Percentiles rank a stretch among this genome's conserved stretches.
These are phyloP conservation scores for Diaporthe citrichinensis DNA, from an alignment of 2,329 filamentous ascomycete species.

Conservation along the genomic window DNA sequence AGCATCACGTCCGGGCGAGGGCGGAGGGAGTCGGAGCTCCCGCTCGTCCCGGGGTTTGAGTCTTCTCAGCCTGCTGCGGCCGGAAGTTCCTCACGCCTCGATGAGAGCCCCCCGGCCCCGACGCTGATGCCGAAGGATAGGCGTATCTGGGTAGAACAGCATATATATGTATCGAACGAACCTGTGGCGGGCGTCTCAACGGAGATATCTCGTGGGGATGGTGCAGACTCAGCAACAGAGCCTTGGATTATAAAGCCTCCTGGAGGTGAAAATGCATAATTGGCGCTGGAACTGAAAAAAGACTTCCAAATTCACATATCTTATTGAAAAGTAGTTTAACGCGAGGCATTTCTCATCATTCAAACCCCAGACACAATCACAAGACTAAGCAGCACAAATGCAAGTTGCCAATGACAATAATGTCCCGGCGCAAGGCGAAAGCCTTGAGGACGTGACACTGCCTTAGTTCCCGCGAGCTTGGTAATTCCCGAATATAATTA, in stretches of 20 bases:
- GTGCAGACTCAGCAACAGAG: not conserved
- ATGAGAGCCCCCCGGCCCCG: not conserved
- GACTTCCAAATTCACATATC: too few relatives aligned
- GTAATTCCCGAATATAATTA: too few relatives aligned
- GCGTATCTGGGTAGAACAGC: slow-evolving; percentile 27
- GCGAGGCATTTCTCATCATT: not conserved
- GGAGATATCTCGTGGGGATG: not conserved
- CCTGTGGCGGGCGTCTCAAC: not conserved
- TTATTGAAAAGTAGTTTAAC: not conserved
- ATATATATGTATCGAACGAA: slow-evolving; percentile 6
- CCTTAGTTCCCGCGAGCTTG: not conserved
- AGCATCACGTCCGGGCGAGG: not conserved
- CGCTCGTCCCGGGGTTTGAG: slow-evolving; percentile 3
- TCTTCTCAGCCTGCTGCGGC: not conserved
- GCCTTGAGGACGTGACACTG: not conserved
- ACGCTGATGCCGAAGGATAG: not conserved
- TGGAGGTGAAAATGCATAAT: not conserved
- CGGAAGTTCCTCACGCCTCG: not conserved
- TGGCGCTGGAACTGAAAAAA: not conserved
- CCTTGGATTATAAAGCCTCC: not conserved
- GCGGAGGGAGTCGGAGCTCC: slow-evolving; percentile 1
- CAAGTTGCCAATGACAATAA: not conserved
- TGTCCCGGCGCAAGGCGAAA: not conserved
- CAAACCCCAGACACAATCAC: not conserved
- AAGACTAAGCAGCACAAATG: too few relatives aligned